Conservation (phyloP, 2,329 filamentous ascomycete genomes). For the Sporothrix pallida region DNA sequence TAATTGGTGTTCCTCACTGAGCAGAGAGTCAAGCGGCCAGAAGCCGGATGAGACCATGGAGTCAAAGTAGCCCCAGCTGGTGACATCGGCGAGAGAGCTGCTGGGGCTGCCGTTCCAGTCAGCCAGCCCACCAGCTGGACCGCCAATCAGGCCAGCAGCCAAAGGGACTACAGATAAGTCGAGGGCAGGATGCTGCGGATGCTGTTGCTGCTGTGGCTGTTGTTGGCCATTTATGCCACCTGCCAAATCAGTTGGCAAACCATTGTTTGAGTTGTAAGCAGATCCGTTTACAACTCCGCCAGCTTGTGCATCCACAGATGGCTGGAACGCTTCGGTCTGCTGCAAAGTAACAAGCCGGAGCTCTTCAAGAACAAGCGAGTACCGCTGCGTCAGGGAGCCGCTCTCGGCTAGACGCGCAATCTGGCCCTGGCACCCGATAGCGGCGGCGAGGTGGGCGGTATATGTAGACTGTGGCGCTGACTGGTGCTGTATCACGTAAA, state of each 20-base stretch:
- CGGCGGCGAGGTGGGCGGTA: conserved; percentile 46
- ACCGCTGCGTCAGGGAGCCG: conserved; percentile 49
- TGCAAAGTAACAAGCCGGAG: conserved; percentile 28
- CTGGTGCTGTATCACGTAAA: conserved; percentile 51
- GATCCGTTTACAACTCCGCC: not conserved
- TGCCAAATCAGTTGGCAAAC: not conserved
- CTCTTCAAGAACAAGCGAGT: conserved; percentile 32
- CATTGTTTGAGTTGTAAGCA: not conserved
- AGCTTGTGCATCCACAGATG: not conserved
- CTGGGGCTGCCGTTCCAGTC: conserved; percentile 30
- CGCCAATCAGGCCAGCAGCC: not conserved
- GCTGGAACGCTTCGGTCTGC: not conserved
- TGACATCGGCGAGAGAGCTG: conserved; percentile 31
- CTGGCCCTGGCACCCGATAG: conserved; percentile 50
- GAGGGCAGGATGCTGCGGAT: not conserved
- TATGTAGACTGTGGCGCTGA: conserved; percentile 42
- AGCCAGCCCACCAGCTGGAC: not conserved
- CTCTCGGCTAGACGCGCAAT: conserved; percentile 47
- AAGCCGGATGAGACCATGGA: conserved; percentile 32
- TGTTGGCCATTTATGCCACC: not conserved
- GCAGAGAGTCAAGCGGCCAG: conserved; percentile 31
- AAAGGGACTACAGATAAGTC: not conserved
- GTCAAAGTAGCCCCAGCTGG: conserved; percentile 33
- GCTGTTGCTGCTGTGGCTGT: not conserved
- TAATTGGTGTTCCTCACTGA: conserved; percentile 22